Base-by-base conservation (phyloP, 1,284 basidiomycete genomes). In the Tilletia caries region DNA sequence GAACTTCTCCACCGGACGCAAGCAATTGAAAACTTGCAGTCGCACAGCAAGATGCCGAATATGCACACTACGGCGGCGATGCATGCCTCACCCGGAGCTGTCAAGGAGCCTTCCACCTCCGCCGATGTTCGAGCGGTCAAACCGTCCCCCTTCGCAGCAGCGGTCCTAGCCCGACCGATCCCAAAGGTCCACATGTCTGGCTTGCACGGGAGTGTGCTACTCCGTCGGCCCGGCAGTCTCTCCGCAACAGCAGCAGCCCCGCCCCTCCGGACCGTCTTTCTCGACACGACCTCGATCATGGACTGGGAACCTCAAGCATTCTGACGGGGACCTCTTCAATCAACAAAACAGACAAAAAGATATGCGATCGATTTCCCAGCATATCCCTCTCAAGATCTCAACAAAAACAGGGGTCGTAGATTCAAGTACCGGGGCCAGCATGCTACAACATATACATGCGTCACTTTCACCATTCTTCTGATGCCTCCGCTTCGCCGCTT, bases 261-360 rank as follows among this genome's bases (percentile, higher is more conserved):
- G 18, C 32, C 46, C n/a, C 44, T 43, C 15, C 65, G 27, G 33
- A 66, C 65, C 18, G 46, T 54, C 33, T 66, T 18, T 34, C 44
- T 60, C 29, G 50, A 41, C 25, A 23, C 44, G 12, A 41, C 12
- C 15, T 32, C 44, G 8, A 37, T 18, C 25, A 52, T 67, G 50
- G 66, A 46, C 34, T 60, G 50, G 34, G n/a, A 46, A 44, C 52
- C 37, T 44, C 65, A 66, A 37, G 33, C 41, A 20, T 13, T 66
- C 65, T 66, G 44, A 54, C 37, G 37, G 15, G 37, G 15, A 15
- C 37, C 37, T n/a, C n/a, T n/a, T n/a, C n/a, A n/a, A n/a, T n/a
- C n/a, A n/a, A n/a, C n/a, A n/a, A n/a, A n/a, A n/a, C n/a, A n/a
- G n/a, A n/a, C n/a, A n/a, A n/a, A n/a, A n/a, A n/a, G n/a, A n/a